Percentiles rank a stretch among this genome's conserved stretches.
phyloP scores from a whole-genome alignment of 345 rosid species.

The Lepidium aucheri region DNA sequence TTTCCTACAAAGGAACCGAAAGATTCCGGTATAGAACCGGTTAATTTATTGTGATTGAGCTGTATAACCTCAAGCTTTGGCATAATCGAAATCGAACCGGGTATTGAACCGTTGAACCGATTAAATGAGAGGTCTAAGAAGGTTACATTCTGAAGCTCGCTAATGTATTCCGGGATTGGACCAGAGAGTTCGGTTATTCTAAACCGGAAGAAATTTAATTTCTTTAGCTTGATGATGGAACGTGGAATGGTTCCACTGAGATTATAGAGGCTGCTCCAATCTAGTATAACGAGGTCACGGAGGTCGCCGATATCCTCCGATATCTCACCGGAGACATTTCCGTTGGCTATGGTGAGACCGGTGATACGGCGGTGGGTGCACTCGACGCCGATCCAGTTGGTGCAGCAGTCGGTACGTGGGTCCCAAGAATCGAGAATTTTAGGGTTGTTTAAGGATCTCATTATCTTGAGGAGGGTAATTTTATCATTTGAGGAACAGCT shows the following conservation, averaged over 20 bases:
- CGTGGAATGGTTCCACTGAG: constrained; percentile 42
- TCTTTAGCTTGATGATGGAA: constrained; percentile 47
- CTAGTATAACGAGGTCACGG: constrained; percentile 6
- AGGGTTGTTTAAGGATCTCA: constrained; percentile 46
- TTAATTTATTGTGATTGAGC: constrained; percentile 11
- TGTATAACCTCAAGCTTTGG: not conserved
- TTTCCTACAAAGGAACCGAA: constrained; percentile 35
- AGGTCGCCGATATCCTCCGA: constrained; percentile 15
- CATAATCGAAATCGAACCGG: constrained; percentile 13
- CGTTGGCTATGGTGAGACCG: constrained; percentile 48
- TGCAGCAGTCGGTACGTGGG: constrained; percentile 57
- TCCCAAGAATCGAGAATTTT: constrained; percentile 58
- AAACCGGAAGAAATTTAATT: constrained; percentile 25
- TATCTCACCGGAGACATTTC: constrained; percentile 32
- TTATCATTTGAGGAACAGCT: constrained; percentile 49
- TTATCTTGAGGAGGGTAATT: constrained; percentile 47
- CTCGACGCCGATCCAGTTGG: constrained; percentile 43
- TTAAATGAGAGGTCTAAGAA: constrained; percentile 54
- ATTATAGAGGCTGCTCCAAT: constrained; percentile 10
- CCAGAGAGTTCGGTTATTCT: constrained; percentile 36
- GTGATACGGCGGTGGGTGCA: constrained; percentile 52
- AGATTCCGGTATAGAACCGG: constrained; percentile 52
- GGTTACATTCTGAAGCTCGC: constrained; percentile 36
- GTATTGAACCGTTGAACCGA: constrained; percentile 45
- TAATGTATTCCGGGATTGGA: constrained; percentile 37